Evolutionary conservation across 306 rosid species (phyloP), one percentile per base, ranked within the genome.

Genomic region (Mimosa bimucronata): DNA sequence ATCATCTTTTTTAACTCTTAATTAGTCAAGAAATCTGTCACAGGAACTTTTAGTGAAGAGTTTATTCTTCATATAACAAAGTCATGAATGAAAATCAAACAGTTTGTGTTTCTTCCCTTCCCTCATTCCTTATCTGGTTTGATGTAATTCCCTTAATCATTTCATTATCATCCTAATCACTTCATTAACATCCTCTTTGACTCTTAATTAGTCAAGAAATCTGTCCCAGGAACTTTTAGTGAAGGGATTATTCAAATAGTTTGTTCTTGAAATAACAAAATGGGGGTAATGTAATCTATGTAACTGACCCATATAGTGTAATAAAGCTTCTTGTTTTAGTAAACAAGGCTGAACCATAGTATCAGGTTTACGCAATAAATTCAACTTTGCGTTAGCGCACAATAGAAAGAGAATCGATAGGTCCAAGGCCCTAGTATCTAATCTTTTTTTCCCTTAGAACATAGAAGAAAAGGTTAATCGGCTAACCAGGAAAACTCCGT

Each of bases 401-500:
- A 9, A 28, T 41, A 46, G 26, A 30, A 30, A 52, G 25, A 42
- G 74, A 69, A 28, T 34, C 30, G 25, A 25, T 4, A 69, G 2
- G 11, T 28, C 64, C 53, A 66, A 44, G 38, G 50, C 31, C 40
- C 48, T 29, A 0, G 44, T 67, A 21, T 40, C 40, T n/a, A 40
- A 40, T 67, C 19, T 38, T 10, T 67, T 38, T 40, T 40, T 12
- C 2, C 19, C 25, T 40, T 0, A 1, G 19, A 41, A 69, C n/a
- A 10, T 16, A 14, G 37, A 42, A 38, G 50, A 67, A 40, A 7
- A 50, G 34, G 44, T 74, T 61, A 76, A 74, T 89, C 77, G 29
- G 66, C 90, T 78, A 75, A 95, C 99, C 99, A 88, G 92, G 85
- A 81, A 87, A 82, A 72, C 77, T 90, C 74, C 83, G 86, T 77